Conservation (phyloP, 2,329 filamentous ascomycete species). For the Fusarium praegraminearum region DNA sequence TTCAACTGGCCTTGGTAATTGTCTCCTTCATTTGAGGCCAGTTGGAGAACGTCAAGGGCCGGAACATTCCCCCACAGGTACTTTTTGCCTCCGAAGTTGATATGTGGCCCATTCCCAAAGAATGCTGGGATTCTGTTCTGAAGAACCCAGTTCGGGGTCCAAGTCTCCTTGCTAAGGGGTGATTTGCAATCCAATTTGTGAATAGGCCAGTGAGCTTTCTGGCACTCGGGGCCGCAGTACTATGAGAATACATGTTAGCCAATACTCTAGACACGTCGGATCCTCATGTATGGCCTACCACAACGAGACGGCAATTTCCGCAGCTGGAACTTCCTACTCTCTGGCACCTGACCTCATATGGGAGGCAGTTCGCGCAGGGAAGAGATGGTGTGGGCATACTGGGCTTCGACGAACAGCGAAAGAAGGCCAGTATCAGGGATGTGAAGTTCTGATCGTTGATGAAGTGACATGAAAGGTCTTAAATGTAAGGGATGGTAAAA, state of each 20-base stretch:
- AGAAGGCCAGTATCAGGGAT: too few relatives aligned
- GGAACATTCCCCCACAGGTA: slow-evolving; percentile 18
- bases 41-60: slow-evolving; percentile 21
- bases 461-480: not conserved
- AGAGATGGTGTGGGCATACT: not conserved
- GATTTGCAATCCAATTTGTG: slow-evolving; percentile 7
- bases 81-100: not conserved
- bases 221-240: slow-evolving; percentile 23
- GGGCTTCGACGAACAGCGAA: too few relatives aligned
- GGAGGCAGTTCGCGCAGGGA: not conserved
- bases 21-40: slow-evolving; percentile 14
- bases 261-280: not conserved
- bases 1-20: not conserved
- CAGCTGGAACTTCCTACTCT: not conserved
- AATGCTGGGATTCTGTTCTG: not conserved
- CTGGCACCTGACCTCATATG: not conserved
- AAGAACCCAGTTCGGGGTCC: slow-evolving; percentile 3
- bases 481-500: not conserved
- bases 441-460: fast-evolving
- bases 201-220: not conserved
- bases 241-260: not conserved
- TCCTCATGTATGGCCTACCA: not conserved
- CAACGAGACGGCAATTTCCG: not conserved
- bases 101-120: fast-evolving
- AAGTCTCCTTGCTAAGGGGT: not conserved